Evolutionary conservation across 371 early-diverging fungal genomes (phyloP).

Genomic region (Haplosporangium sp.): DNA sequence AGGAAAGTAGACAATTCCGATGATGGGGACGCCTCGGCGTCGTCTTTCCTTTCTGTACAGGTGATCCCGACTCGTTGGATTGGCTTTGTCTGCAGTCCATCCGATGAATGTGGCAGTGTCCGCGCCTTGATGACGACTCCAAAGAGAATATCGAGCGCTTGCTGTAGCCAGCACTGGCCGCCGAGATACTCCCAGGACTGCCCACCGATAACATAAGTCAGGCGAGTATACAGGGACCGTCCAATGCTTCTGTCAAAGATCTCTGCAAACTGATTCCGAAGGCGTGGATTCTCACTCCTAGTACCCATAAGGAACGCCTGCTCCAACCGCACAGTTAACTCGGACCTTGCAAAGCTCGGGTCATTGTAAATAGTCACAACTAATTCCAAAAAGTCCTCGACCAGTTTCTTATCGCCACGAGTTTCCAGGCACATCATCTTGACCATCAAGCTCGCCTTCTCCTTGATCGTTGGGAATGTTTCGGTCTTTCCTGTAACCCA

Average conservation of each 20-base stretch:
- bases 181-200: constrained; percentile 97
- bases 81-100: constrained; percentile 64
- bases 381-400: constrained; percentile 86
- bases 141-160: constrained; percentile 88
- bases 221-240: constrained; percentile 70
- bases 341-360: constrained; percentile 84
- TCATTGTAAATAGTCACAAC: constrained; percentile 90
- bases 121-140: constrained; percentile 69
- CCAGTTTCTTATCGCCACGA: constrained; percentile 71
- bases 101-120: constrained; percentile 56
- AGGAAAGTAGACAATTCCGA: constrained; percentile 57
- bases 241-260: constrained; percentile 87
- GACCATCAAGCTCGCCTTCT: constrained; percentile 90
- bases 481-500: constrained; percentile 88
- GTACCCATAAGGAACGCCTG: constrained; percentile 94
- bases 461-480: constrained; percentile 95
- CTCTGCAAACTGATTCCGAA: constrained; percentile 83
- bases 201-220: constrained; percentile 90
- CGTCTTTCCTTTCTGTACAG: constrained; percentile 24
- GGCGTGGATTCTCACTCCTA: constrained; percentile 76
- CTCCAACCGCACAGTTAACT: constrained; percentile 93
- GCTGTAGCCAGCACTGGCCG: constrained; percentile 90
- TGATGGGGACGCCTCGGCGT: constrained; percentile 20
- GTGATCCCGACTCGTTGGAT: constrained; percentile 56
- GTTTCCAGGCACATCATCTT: constrained; percentile 89